Conservation (phyloP, 78 protist genomes). For the Capsaspora owczarzaki region DNA sequence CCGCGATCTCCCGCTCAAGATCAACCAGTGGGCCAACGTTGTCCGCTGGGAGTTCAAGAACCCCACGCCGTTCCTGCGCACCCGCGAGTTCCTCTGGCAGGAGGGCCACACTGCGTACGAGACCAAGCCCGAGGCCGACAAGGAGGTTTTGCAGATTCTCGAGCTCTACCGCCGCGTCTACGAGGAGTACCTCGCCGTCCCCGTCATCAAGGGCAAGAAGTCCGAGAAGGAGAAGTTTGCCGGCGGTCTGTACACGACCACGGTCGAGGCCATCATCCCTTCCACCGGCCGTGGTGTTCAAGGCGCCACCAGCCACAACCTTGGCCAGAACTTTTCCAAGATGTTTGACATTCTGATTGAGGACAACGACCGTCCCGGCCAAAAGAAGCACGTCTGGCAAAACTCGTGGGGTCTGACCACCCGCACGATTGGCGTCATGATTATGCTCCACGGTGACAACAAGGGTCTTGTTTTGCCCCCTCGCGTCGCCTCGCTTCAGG, state of each 20-base stretch:
- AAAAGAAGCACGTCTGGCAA: constrained; percentile 69
- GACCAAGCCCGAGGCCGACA: constrained; percentile 76
- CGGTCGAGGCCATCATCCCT: constrained; percentile 92
- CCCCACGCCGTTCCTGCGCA: constrained; percentile 93
- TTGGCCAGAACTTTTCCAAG: constrained; percentile 86
- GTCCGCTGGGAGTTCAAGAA: constrained; percentile 98
- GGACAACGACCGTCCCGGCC: constrained; percentile 17
- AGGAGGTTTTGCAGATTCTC: constrained; percentile 76
- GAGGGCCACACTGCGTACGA: constrained; percentile 97
- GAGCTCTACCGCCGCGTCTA: constrained; percentile 79
- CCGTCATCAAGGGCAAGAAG: constrained; percentile 74
- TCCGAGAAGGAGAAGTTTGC: constrained; percentile 94
- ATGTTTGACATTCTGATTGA: neutral
- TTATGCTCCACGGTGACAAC: constrained; percentile 94
- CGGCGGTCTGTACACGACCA: constrained; percentile 84
- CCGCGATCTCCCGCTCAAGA: constrained; percentile 91
- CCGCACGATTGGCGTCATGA: constrained; percentile 81
- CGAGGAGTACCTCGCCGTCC: constrained; percentile 84
- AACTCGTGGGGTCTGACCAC: constrained; percentile 98
- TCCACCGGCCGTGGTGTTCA: constrained; percentile 87
- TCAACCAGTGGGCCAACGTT: constrained; percentile 93
- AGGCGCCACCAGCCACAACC: constrained; percentile 89
- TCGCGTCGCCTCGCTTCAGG: constrained; percentile 84
- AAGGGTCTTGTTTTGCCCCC: constrained; percentile 98
- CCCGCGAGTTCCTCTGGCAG: constrained; percentile 98